A percentile compares a stretch with the other conserved stretches of the same genome.
phyloP scores from a whole-genome alignment of 2,329 filamentous ascomycete species.

The Bipolaris oryzae region DNA sequence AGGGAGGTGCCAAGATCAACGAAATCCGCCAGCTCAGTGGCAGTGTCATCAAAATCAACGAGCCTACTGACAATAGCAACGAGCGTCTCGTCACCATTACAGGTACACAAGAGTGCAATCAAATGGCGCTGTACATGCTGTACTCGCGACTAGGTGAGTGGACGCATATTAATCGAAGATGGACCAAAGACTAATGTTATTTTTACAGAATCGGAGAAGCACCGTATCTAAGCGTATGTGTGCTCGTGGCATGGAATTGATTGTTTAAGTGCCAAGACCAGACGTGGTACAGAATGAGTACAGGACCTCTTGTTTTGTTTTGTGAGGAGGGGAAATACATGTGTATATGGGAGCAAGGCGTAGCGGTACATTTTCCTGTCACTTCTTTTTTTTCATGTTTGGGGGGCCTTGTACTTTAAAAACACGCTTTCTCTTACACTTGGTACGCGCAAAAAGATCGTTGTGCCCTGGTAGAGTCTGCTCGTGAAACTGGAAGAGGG shows the following conservation, averaged over 20 bases:
- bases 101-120: constrained; percentile 96
- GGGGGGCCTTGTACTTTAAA: constrained; percentile 10
- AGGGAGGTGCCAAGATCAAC: constrained; percentile 98
- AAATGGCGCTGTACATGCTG: constrained; percentile 99
- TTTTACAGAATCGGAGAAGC: constrained; percentile 73
- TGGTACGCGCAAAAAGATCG: background rate
- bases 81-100: constrained; percentile 97
- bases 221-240: constrained; percentile 64
- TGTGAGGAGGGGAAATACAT: constrained; percentile 8
- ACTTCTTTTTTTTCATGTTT: background rate
- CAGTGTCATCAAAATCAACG: constrained; percentile 99
- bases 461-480: background rate
- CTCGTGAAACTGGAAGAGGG: background rate
- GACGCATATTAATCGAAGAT: background rate
- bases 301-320: constrained; percentile 10
- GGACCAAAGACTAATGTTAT: constrained; percentile 3
- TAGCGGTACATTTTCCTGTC: constrained; percentile 9
- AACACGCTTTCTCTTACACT: constrained; percentile 4
- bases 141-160: constrained; percentile 89
- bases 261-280: background rate
- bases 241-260: background rate
- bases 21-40: constrained; percentile 96
- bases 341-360: constrained; percentile 17
- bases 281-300: background rate
- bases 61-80: constrained; percentile 98